A percentile compares a stretch with the other conserved stretches of the same genome.
These are phyloP conservation scores for Gyromitra esculenta DNA, from an alignment of 2,329 filamentous ascomycete species.

Conservation along the genomic window DNA sequence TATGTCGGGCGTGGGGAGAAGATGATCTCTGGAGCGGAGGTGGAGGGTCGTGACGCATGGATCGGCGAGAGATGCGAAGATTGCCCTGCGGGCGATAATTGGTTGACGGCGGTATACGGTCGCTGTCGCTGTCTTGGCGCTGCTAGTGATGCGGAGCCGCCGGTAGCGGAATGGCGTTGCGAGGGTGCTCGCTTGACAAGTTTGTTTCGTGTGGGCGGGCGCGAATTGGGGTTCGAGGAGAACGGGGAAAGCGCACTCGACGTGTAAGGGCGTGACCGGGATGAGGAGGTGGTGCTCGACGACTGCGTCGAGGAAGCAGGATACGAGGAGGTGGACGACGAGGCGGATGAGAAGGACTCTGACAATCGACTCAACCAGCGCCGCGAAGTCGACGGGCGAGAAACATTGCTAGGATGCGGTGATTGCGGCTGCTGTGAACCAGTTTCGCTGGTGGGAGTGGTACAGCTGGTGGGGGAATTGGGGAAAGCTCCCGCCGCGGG, in stretches of 20 bases:
- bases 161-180: constrained; percentile 46
- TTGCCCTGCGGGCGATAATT: constrained; percentile 46
- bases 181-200: constrained; percentile 53
- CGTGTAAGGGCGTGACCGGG: constrained; percentile 42
- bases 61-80: constrained; percentile 51
- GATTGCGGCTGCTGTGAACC: constrained; percentile 16
- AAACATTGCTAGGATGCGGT: constrained; percentile 20
- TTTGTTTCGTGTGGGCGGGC: constrained; percentile 54
- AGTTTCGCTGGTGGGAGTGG: constrained; percentile 33
- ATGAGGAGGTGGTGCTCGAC: constrained; percentile 48
- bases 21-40: constrained; percentile 48
- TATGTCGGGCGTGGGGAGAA: constrained; percentile 34
- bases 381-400: constrained; percentile 48
- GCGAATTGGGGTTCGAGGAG: constrained; percentile 49
- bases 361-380: constrained; percentile 53
- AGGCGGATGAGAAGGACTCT: constrained; percentile 51
- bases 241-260: constrained; percentile 45
- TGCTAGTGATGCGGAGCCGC: constrained; percentile 42
- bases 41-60: constrained; percentile 54
- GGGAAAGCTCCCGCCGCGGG: constrained; percentile 33
- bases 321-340: constrained; percentile 46
- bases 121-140: constrained; percentile 53
- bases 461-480: constrained; percentile 18
- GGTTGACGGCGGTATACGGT: constrained; percentile 52
- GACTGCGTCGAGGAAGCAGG: constrained; percentile 48